Evolutionary conservation across 1,284 basidiomycete species (phyloP).

Genomic region (Macrocystidia cucumis): DNA sequence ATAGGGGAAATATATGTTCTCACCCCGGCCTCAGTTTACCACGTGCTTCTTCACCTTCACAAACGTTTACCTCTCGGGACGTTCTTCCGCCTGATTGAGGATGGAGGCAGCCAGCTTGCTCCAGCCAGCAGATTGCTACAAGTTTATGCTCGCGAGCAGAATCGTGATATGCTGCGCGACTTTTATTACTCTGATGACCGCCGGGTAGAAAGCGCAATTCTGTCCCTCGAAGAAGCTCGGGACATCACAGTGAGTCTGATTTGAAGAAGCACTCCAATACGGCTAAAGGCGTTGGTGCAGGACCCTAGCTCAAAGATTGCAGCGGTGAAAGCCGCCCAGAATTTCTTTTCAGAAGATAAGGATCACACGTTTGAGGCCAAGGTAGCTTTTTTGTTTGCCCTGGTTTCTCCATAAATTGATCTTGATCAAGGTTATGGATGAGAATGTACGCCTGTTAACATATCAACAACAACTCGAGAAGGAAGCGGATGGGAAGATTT

Average conservation of each 20-base stretch:
- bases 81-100: conserved; percentile 94
- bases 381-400: conserved; percentile 31
- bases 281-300: too few relatives aligned
- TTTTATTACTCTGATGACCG: conserved; percentile 99
- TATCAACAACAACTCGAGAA: conserved; percentile 85
- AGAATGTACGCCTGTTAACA: conserved; percentile 69
- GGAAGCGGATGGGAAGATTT: conserved; percentile 71
- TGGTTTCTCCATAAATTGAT: conserved; percentile 2
- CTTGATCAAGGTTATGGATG: conserved; percentile 78
- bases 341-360: conserved; percentile 93
- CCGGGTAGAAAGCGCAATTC: conserved; percentile 82
- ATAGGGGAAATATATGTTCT: too few relatives aligned
- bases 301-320: conserved; percentile 64
- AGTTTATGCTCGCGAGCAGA: conserved; percentile 86
- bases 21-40: conserved; percentile 59
- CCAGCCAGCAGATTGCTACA: conserved; percentile 75
- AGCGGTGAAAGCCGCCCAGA: conserved; percentile 77
- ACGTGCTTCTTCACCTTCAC: conserved; percentile 83
- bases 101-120: conserved; percentile 67
- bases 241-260: conserved; percentile 41
- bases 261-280: too few relatives aligned
- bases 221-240: conserved; percentile 80
- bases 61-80: conserved; percentile 80
- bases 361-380: conserved; percentile 87
- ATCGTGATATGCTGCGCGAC: conserved; percentile 87